Evolutionary conservation across 2,329 filamentous ascomycete species (phyloP), one percentile per base, ranked within the genome.

Genomic region (Alternaria hordeiaustralica): DNA sequence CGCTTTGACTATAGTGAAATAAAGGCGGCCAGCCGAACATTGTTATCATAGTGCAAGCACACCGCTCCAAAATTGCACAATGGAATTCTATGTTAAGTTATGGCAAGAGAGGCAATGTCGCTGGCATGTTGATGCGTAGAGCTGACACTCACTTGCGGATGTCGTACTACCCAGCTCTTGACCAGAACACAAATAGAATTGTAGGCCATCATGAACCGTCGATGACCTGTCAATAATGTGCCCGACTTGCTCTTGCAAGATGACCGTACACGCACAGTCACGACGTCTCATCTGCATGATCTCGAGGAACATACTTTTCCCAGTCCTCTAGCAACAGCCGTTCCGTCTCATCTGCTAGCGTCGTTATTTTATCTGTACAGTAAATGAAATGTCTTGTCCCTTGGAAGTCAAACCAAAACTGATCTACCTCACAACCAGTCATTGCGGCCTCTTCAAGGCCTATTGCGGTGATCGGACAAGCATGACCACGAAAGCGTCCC

Each of bases 171-270:
- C 7, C 13, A 36, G 7, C 7, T 36, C 33, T 1, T n/a, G 0
- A n/a, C 0, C 13, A n/a, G 7, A n/a, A 36, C 13, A 3, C 15
- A 9, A n/a, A 15, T 36, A 36, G 7, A 36, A 1, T 33, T 9
- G 7, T n/a, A 36, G 13, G 8, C 25, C 9, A 10, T 26, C 9
- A 26, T 10, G 8, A 33, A 33, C 12, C 33, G 33, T 5, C 33
- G 2, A n/a, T 36, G 33, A 4, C 4, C 33, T 36, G 2, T 5
- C 1, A 3, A n/a, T 3, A 4, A n/a, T 8, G 4, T 36, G 15
- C 4, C 15, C 33, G 7, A 0, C 4, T 36, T n/a, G 1, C 7
- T n/a, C 2, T 36, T 0, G 4, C 33, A 36, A 36, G 3, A 1
- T 10, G 15, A n/a, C 7, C 4, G 1, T n/a, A 7, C 15, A 36